Base-by-base conservation (phyloP, 1,139 yeast genomes). In the Meyerozyma athensensis region DNA sequence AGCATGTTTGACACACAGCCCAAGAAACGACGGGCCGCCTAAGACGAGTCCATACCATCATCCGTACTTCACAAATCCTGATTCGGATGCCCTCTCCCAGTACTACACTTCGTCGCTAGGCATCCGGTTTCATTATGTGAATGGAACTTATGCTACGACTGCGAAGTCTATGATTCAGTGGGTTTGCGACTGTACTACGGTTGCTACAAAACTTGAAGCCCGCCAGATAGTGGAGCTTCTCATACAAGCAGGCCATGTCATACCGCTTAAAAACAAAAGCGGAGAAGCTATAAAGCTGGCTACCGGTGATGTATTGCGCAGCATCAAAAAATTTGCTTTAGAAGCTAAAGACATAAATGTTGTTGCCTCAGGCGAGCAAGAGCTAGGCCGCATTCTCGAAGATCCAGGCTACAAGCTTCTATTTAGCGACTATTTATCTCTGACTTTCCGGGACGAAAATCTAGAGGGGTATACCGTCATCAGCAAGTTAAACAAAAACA, bases 161-260 rank as follows among this genome's bases (percentile, higher is more conserved):
- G 95, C 97, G 0, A 84, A 85, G 48, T 83, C 95, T 0, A 66
- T 84, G 1, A 71, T 80, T 58, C 96, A 87, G 52, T 92, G 97
- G 96, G 51, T 90, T 13, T 71, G 82, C 74, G 97, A 90, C 46
- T 90, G 97, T 53, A 83, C 96, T 0, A 94, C 86, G 51, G 65
- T 81, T 1, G 59, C 81, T 44, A 68, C 71, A 38, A 56, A 64
- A 0, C 61, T 64, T 3, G 95, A 86, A 44, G 96, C 92, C 0
- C 52, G 65, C 0, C 72, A 72, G 10, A 59, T 90, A 10, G 81
- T 83, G 0, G 65, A 71, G n/a, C 57, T 77, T 26, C 74, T 90
- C 45, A 44, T 82, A 16, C 65, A 61, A 24, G 56, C 75, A 77
- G 0, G 62, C 72, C 7, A 34, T 39, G 2, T 30, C 34, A 10